Evolutionary conservation across 148 eudicot genomes (phyloP), one percentile per base, ranked within the genome.

Genomic region (Rhododendron molle): DNA sequence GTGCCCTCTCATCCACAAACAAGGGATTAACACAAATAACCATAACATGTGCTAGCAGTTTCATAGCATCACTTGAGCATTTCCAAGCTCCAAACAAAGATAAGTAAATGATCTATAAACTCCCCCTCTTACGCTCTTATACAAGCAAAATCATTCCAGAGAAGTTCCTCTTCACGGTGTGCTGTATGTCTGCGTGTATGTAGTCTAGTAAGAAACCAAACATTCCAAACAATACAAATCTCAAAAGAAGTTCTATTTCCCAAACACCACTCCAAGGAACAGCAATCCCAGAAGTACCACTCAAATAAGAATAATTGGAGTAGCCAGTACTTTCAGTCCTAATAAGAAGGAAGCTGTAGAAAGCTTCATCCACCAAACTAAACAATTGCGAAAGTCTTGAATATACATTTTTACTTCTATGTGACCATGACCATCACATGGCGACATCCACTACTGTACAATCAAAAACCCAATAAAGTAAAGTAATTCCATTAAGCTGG

Each of bases 1-100:
- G 30, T n/a, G 34, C 56, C 56, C 15, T 46, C 56, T 46, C 30
- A 11, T 44, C 30, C 54, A 3, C 81, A 21, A 74, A 43, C 81
- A 78, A 44, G 30, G 16, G 81, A 20, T 76, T 44, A 44, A 1
- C 50, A 76, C 47, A n/a, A 23, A 44, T 78, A 78, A 54, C 38
- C 78, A 76, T 43, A 40, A 16, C 21, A 43, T 16, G 38, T n/a
- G 82, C 56, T 47, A 26, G 58, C 82, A 30, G 38, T 28, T 80
- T 80, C 40, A 80, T 30, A 50, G 65, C 65, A 80, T 80, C 26
- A 78, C 58, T 78, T 26, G 58, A 78, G 81, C 81, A 78, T 49
- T 8, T 78, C 52, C 32, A 30, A 50, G 54, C 18, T 44, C 50
- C 52, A 79, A 30, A 80, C 23, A 50, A 16, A 80, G 50, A 50